Percentiles rank a stretch among this genome's conserved stretches.
Evolutionary conservation across 176 grass and related monocot species (phyloP).

Genomic region (Oryza meyeriana): DNA sequence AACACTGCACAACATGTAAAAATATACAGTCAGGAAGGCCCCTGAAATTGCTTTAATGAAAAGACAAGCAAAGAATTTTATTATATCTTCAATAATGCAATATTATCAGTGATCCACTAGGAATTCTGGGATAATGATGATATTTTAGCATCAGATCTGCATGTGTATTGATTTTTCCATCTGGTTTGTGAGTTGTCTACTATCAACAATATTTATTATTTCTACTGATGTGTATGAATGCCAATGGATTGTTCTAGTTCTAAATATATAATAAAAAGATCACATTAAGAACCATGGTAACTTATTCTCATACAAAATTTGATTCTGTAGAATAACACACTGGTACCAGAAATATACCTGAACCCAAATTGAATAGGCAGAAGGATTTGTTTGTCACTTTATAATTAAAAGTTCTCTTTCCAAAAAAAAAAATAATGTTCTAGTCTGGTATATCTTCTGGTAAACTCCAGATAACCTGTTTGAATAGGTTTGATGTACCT

Average conservation of each 20-base stretch:
- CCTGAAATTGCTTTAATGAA: background rate
- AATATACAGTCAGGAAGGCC: constrained; percentile 16
- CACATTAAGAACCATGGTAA: background rate
- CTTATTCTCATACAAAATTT: background rate
- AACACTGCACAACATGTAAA: constrained; percentile 44
- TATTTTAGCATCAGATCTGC: background rate
- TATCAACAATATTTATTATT: background rate
- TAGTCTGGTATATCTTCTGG: background rate
- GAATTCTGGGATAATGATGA: background rate
- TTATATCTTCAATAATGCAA: background rate
- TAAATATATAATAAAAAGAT: background rate
- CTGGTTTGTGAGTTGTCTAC: background rate
- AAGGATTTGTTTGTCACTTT: background rate
- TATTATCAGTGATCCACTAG: background rate
- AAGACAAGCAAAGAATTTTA: background rate
- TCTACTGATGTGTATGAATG: background rate
- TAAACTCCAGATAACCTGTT: background rate
- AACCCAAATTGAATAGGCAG: constrained; percentile 8
- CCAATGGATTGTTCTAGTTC: background rate
- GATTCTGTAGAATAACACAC: background rate
- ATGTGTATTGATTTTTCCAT: background rate
- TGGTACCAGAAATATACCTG: background rate
- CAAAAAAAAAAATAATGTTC: background rate
- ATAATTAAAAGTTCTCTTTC: background rate
- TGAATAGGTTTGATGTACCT: background rate